Evolutionary conservation across 345 rosid species (phyloP).

Genomic region (Salix koriyanagi): DNA sequence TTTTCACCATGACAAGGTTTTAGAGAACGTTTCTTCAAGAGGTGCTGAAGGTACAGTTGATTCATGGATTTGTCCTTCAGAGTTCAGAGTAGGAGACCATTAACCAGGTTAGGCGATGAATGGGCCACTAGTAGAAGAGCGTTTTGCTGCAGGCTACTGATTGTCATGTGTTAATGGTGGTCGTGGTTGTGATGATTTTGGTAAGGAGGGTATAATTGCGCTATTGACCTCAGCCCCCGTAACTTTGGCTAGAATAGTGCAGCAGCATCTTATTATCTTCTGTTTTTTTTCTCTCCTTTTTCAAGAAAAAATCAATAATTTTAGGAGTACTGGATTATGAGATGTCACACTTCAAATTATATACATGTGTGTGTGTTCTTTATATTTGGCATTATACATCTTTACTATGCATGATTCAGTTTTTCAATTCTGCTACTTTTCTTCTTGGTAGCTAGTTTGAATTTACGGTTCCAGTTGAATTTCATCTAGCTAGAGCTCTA

Average conservation of each 20-base stretch:
- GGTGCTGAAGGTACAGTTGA: slow-evolving; percentile 50
- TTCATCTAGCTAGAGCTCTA: not conserved
- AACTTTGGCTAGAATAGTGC: not conserved
- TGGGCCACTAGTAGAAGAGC: not conserved
- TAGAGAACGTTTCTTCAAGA: slow-evolving; percentile 46
- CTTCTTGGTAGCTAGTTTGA: not conserved
- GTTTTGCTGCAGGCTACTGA: not conserved
- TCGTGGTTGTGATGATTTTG: not conserved
- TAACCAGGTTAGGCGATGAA: not conserved
- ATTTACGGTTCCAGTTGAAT: not conserved
- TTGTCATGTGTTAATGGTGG: not conserved
- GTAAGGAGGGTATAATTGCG: not conserved
- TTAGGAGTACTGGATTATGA: not conserved
- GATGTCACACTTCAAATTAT: not conserved
- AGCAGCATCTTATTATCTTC: not conserved
- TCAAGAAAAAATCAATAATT: slow-evolving; percentile 12
- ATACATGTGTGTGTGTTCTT: not conserved
- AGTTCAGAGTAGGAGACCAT: slow-evolving; percentile 27
- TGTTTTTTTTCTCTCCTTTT: not conserved
- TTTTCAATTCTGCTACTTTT: not conserved
- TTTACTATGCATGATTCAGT: not conserved
- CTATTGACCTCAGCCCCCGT: not conserved
- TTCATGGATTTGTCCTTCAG: slow-evolving; percentile 67
- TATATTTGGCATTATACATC: slow-evolving; percentile 1
- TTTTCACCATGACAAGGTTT: slow-evolving; percentile 46